phyloP scores from a whole-genome alignment of 257 asterid genomes.

The Nicotiana noctiflora region DNA sequence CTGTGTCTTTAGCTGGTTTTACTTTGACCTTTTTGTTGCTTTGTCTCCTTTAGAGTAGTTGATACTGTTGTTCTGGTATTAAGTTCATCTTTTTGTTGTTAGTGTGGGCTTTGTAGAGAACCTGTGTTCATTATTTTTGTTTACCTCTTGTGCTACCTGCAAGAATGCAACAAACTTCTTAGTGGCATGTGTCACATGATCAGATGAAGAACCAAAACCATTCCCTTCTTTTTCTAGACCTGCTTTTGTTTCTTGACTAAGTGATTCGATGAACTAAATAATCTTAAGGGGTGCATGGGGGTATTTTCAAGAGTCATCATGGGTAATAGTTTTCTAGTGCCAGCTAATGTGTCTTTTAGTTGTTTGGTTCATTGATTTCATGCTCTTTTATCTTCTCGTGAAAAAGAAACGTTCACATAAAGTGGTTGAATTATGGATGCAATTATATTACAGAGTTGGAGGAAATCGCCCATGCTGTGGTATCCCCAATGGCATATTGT shows the following conservation, averaged over 20 bases:
- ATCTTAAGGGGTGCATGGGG: not conserved
- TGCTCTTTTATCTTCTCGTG: too few species aligned
- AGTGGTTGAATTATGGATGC: too few species aligned
- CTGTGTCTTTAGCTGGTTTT: not conserved
- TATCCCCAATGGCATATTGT: too few species aligned
- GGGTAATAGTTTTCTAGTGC: not conserved
- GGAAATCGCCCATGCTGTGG: too few species aligned
- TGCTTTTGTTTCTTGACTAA: slow-evolving; percentile 1
- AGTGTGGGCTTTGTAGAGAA: not conserved
- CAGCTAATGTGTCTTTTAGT: not conserved
- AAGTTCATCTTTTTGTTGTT: not conserved
- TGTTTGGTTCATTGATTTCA: not conserved
- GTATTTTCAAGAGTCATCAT: not conserved
- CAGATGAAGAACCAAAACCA: not conserved
- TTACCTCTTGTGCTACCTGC: not conserved
- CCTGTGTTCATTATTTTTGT: not conserved
- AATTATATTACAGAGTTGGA: too few species aligned
- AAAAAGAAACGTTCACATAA: too few species aligned
- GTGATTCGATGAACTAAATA: not conserved
- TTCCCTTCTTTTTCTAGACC: not conserved
- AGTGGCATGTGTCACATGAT: not conserved
- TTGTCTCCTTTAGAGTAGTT: not conserved
- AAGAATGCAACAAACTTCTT: not conserved
- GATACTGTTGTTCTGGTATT: not conserved
- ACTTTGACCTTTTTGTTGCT: not conserved